These are phyloP conservation scores for Paraglomus occultum DNA, from an alignment of 192 early-diverging fungal genomes.

Conservation along the genomic window DNA sequence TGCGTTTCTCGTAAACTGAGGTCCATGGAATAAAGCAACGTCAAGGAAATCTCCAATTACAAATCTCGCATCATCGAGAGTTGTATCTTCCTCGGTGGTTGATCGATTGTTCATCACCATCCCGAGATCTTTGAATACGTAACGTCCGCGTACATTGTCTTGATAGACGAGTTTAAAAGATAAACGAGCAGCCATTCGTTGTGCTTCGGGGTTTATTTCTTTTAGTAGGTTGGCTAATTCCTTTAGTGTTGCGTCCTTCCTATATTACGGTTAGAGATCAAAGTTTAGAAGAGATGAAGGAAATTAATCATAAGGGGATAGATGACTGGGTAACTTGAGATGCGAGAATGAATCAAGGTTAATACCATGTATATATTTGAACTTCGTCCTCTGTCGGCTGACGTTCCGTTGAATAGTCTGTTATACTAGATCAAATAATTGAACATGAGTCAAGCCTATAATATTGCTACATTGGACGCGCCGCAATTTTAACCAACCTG, in stretches of 20 bases:
- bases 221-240: constrained; percentile 56
- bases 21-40: constrained; percentile 46
- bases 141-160: constrained; percentile 38
- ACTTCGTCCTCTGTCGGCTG: constrained; percentile 49
- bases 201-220: constrained; percentile 43
- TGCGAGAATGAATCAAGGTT: background rate
- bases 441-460: background rate
- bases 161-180: constrained; percentile 51
- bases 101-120: constrained; percentile 34
- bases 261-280: constrained; percentile 25
- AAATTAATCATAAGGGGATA: background rate
- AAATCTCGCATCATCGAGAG: constrained; percentile 51
- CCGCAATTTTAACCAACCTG: constrained; percentile 25
- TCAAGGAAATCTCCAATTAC: constrained; percentile 60
- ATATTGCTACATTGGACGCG: background rate
- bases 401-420: constrained; percentile 36
- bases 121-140: constrained; percentile 45
- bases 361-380: constrained; percentile 57
- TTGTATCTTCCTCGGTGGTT: constrained; percentile 43
- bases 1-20: constrained; percentile 13
- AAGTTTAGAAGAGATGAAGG: background rate
- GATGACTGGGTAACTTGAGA: too few species aligned
- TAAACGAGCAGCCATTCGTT: constrained; percentile 39
- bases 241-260: constrained; percentile 61
- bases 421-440: constrained; percentile 3